A percentile compares a stretch with the other conserved stretches of the same genome.
Conservation (phyloP, 2,329 filamentous ascomycete species). For the Colletotrichum aenigma region DNA sequence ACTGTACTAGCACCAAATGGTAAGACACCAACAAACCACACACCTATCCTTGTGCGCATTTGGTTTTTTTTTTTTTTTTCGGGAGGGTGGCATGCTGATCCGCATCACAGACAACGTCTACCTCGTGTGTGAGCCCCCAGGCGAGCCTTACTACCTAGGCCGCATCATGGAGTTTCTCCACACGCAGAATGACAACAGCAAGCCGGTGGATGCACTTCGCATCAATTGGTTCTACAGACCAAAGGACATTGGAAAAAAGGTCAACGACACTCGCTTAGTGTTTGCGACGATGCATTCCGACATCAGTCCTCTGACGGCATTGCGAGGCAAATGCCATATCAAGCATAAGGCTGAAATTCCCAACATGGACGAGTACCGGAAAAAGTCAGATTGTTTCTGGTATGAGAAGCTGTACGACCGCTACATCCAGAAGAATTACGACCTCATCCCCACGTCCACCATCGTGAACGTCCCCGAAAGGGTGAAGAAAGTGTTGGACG, state of each 20-base stretch:
- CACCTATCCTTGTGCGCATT: not conserved
- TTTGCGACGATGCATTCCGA: slow-evolving; percentile 99
- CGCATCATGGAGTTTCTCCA: slow-evolving; percentile 99
- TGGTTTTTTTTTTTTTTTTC: not conserved
- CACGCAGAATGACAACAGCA: slow-evolving; percentile 71
- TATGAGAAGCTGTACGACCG: slow-evolving; percentile 97
- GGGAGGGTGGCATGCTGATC: slow-evolving; percentile 25
- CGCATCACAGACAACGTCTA: slow-evolving; percentile 75
- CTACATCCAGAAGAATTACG: slow-evolving; percentile 97
- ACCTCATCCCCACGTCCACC: slow-evolving; percentile 87
- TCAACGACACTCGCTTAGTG: slow-evolving; percentile 86
- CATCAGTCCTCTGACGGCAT: slow-evolving; percentile 86
- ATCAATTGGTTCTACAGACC: slow-evolving; percentile 99
- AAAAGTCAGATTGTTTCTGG: slow-evolving; percentile 88
- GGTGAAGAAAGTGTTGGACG: slow-evolving; percentile 94
- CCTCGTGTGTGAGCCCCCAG: slow-evolving; percentile 94
- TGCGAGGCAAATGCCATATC: slow-evolving; percentile 93
- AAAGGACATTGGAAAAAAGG: slow-evolving; percentile 92
- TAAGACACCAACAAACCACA: slow-evolving; percentile 51
- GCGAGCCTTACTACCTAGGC: slow-evolving; percentile 96
- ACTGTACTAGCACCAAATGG: slow-evolving; percentile 84
- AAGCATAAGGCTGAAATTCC: slow-evolving; percentile 85
- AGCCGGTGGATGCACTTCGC: slow-evolving; percentile 82
- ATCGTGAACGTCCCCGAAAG: slow-evolving; percentile 96
- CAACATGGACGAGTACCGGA: slow-evolving; percentile 83